Conservation (phyloP, 108 stramenopile species). For the Seminavis robusta region DNA sequence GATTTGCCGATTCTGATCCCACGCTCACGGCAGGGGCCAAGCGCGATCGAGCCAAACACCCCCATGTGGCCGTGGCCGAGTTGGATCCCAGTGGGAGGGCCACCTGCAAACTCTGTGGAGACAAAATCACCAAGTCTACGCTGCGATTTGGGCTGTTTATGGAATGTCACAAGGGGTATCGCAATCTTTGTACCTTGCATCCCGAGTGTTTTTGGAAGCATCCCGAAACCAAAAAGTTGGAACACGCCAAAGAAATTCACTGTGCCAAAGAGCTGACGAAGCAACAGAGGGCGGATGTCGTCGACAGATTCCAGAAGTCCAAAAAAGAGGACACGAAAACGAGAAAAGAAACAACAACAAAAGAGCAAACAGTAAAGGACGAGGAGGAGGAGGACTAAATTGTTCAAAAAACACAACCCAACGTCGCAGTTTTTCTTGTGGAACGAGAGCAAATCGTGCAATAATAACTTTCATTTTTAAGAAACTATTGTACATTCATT, state of each 20-base stretch:
- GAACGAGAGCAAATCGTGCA: no score
- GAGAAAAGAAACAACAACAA: no score
- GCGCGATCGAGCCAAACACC: neutral
- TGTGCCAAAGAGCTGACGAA: no score
- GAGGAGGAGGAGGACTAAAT: no score
- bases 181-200: neutral
- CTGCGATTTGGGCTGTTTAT: neutral
- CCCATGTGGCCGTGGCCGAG: neutral
- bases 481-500: no score
- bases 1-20: neutral
- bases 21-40: constrained; percentile 1
- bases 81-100: neutral
- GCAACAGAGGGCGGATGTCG: no score
- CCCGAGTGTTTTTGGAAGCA: neutral
- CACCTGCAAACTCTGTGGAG: constrained; percentile 5
- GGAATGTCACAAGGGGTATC: constrained; percentile 7
- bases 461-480: no score
- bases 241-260: neutral
- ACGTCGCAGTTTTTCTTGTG: no score
- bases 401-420: no score
- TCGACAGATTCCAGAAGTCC: no score
- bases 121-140: neutral
- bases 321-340: no score
- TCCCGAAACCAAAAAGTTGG: neutral
- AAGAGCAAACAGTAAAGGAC: no score